A percentile compares a stretch with the other conserved stretches of the same genome.
phyloP scores from a whole-genome alignment of 805 yeast species.

The Cephaloascus albidus region DNA sequence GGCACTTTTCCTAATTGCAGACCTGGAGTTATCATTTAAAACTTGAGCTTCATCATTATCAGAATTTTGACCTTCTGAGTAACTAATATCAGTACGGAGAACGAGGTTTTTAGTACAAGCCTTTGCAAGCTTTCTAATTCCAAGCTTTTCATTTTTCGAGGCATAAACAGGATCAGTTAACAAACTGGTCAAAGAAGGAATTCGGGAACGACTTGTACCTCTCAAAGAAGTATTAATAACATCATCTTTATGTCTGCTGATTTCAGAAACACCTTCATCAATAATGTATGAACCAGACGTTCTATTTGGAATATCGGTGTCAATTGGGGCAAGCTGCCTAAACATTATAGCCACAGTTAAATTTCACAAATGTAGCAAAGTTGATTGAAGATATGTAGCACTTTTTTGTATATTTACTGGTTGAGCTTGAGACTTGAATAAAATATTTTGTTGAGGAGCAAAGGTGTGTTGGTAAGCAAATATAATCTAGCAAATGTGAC shows the following conservation, averaged over 20 bases:
- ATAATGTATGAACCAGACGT: background rate
- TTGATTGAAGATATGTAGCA: no score
- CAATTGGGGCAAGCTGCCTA: background rate
- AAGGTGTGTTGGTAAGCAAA: background rate
- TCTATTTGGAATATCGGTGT: background rate
- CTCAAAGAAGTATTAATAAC: background rate
- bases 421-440: no score
- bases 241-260: background rate
- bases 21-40: background rate
- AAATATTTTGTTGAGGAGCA: no score
- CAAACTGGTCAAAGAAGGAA: constrained; percentile 6
- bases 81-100: constrained; percentile 1
- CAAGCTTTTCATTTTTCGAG: constrained; percentile 3
- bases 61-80: background rate
- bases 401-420: no score
- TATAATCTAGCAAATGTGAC: background rate
- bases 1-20: background rate
- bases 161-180: background rate
- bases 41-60: background rate
- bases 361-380: no score
- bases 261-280: background rate
- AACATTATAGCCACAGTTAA: no score
- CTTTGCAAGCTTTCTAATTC: constrained; percentile 8
- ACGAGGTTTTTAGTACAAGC: constrained; percentile 5
- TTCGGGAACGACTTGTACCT: constrained; percentile 4